Base-by-base conservation (phyloP, 306 rosid species). In the Cucumis cinereus region DNA sequence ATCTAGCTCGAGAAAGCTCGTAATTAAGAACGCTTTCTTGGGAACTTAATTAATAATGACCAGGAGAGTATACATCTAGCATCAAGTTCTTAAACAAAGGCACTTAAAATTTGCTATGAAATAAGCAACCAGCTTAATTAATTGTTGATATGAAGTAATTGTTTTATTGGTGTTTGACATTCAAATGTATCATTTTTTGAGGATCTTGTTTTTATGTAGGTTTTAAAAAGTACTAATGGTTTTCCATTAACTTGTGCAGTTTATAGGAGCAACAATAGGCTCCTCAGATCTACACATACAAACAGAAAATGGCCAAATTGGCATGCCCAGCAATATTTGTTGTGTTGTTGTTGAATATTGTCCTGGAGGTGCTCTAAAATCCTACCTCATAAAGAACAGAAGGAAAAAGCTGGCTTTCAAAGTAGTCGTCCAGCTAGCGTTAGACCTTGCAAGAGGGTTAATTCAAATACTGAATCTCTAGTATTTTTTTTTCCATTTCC, bases 361-460 rank as follows among this genome's bases (percentile, higher is more conserved):
- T 85, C 98, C 98, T n/a, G 98, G 98, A 4, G 98, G 98, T 41
- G 95, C 97, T 7, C 87, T 94, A 79, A 94, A 94, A 88, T 83
- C 97, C 28, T 91, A 91, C 88, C 98, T 94, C 85, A 94, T 94
- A 80, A 94, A 94, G 87, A 94, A 90, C 85, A 82, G 98, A 70
- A 85, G 98, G 87, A 88, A 85, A 88, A 94, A 91, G 89, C 85
- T 94, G 79, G 96, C 98, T 35, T 94, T 91, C 85, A 94, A 92
- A 94, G 96, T 94, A 78, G 98, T 91, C 76, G 95, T 86, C 79
- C 98, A 94, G 79, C 90, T 94, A 76, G 96, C 98, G 73, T 89
- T 94, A 73, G 98, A 94, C 83, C 98, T 94, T 83, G 98, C 98
- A 45, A 82, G 96, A 88, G 98, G 98, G 98, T 94, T 83, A 73